A percentile compares a stretch with the other conserved stretches of the same genome.
These are phyloP conservation scores for Fusarium pseudograminearum DNA, from an alignment of 2,329 filamentous ascomycete species.

Conservation along the genomic window DNA sequence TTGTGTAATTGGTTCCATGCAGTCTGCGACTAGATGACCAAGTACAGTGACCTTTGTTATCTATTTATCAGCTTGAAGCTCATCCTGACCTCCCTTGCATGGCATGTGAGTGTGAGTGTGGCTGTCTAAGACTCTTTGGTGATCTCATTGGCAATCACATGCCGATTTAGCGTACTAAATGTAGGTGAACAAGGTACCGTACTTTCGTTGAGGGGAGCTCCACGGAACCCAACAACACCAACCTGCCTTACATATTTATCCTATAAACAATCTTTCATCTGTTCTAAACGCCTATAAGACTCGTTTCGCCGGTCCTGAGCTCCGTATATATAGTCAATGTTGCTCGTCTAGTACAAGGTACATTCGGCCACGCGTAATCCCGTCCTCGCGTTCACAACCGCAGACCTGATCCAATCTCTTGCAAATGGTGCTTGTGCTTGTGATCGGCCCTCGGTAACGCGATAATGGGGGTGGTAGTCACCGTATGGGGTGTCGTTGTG, in stretches of 20 bases:
- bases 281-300: constrained; percentile 4
- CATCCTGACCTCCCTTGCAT: constrained; percentile 1
- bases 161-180: constrained; percentile 39
- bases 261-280: constrained; percentile 8
- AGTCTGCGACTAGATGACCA: not conserved
- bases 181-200: constrained; percentile 8
- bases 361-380: constrained; percentile 30
- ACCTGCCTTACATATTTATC: constrained; percentile 30
- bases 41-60: not conserved
- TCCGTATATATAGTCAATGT: constrained; percentile 18
- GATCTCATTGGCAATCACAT: constrained; percentile 51
- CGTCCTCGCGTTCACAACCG: constrained; percentile 25
- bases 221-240: constrained; percentile 42
- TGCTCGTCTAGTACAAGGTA: constrained; percentile 39
- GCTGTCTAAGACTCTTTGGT: constrained; percentile 29
- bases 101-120: constrained; percentile 21
- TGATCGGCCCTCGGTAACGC: constrained; percentile 53
- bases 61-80: not conserved
- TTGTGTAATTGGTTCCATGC: not conserved
- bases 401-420: constrained; percentile 23
- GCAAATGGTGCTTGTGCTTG: constrained; percentile 50
- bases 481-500: constrained; percentile 68
- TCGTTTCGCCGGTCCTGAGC: constrained; percentile 21
- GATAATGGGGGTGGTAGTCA: constrained; percentile 59
- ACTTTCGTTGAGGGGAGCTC: constrained; percentile 44